Base-by-base conservation (phyloP, 176 grass and related monocot species). In the Canna indica region DNA sequence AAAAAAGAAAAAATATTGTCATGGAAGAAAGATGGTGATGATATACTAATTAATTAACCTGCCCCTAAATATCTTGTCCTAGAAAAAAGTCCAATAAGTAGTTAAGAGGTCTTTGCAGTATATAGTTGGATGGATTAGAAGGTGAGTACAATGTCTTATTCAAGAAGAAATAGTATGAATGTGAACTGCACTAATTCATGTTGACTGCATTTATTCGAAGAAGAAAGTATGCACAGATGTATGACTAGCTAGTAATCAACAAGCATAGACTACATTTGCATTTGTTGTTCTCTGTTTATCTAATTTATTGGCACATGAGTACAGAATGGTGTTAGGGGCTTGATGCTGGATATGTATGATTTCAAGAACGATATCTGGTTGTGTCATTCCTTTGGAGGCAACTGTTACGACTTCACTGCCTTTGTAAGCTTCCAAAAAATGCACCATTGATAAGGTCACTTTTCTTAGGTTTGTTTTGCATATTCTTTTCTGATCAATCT, bases 271-370 rank as follows among this genome's bases (percentile, higher is more conserved):
- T n/a, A n/a, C n/a, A n/a, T n/a, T n/a, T n/a, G n/a, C n/a, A n/a
- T n/a, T n/a, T n/a, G n/a, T n/a, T n/a, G n/a, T n/a, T n/a, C n/a
- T n/a, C n/a, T n/a, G n/a, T n/a, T n/a, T n/a, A n/a, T n/a, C n/a
- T n/a, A n/a, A n/a, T n/a, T n/a, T n/a, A n/a, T n/a, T 29, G 41
- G 11, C 13, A 44, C 9, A 28, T 54, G 52, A 39, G 36, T 45
- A 80, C 82, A 99, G 94, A 90, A 84, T 69, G 89, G 94, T 75
- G 86, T 91, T 24, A 75, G 94, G 38, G 94, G 94, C 0, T 84
- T 93, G 77, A 99, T 99, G 94, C 89, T 99, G 79, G 89, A 99
- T 69, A 99, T 93, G 94, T 99, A 99, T 65, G 89, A 92, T 82
- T 99, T 85, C 75, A 69, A 73, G 0, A 42, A 87, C 67, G 86